phyloP scores from a whole-genome alignment of 805 yeast genomes.

The Saturnispora bothae region DNA sequence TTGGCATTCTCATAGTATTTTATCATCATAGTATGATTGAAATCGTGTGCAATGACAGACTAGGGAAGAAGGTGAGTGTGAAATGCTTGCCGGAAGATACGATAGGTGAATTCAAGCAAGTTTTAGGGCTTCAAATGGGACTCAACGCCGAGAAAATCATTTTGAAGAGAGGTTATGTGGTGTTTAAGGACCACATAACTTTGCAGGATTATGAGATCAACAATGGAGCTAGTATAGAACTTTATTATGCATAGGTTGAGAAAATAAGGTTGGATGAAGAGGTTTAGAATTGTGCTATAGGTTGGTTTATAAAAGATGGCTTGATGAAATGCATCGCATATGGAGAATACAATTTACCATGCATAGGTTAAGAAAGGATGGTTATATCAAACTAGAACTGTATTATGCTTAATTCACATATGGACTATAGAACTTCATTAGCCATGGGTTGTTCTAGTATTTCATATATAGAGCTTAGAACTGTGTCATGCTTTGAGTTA shows the following conservation, averaged over 20 bases:
- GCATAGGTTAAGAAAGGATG: too few relatives aligned
- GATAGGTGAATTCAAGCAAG: constrained; percentile 81
- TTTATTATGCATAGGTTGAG: constrained; percentile 48
- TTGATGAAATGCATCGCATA: too few relatives aligned
- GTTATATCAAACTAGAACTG: too few relatives aligned
- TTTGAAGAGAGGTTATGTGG: constrained; percentile 75
- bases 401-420: too few relatives aligned
- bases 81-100: constrained; percentile 81
- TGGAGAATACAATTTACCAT: too few relatives aligned
- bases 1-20: background rate
- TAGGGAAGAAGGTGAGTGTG: constrained; percentile 81
- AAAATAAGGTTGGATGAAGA: background rate
- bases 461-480: too few relatives aligned
- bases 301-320: too few relatives aligned
- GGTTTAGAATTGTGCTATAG: too few relatives aligned
- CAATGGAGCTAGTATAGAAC: constrained; percentile 76
- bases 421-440: too few relatives aligned
- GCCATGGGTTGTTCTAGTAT: too few relatives aligned
- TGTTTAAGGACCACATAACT: constrained; percentile 80
- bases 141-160: constrained; percentile 55
- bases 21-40: constrained; percentile 43
- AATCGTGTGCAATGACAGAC: constrained; percentile 62
- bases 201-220: constrained; percentile 93
- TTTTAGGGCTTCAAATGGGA: constrained; percentile 76
- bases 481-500: too few relatives aligned